These are phyloP conservation scores for Grosmannia serpens DNA, from an alignment of 2,329 filamentous ascomycete species.

Conservation along the genomic window DNA sequence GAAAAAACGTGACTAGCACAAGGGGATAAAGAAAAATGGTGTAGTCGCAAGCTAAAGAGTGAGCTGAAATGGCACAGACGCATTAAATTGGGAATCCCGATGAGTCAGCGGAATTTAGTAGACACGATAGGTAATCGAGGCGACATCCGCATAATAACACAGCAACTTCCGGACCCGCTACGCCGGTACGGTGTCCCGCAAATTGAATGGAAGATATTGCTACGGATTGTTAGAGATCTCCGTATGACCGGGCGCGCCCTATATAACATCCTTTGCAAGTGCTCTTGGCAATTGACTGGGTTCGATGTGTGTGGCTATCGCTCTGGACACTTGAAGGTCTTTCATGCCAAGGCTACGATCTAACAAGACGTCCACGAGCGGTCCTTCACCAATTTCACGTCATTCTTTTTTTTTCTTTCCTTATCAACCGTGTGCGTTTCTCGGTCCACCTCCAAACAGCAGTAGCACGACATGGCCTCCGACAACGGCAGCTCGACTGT, in stretches of 20 bases:
- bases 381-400: not conserved
- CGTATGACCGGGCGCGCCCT: not conserved
- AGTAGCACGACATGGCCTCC: not conserved
- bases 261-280: not conserved
- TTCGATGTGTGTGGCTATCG: not conserved
- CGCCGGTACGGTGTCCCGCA: not conserved
- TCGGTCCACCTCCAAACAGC: not conserved
- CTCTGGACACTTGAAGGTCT: not conserved
- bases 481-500: conserved; percentile 5
- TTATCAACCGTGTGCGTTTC: not conserved
- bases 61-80: not conserved
- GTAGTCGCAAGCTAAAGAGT: no score
- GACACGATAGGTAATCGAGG: not conserved
- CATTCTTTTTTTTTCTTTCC: not conserved
- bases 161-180: not conserved
- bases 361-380: not conserved
- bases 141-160: not conserved
- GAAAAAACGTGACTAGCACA: no score
- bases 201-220: not conserved
- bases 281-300: not conserved
- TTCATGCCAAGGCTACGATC: not conserved
- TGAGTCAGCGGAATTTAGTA: not conserved
- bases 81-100: not conserved
- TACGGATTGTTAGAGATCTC: not conserved
- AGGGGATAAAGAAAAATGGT: no score